Evolutionary conservation across 176 grass and related monocot species (phyloP).

Genomic region (Aegilops tauschii): DNA sequence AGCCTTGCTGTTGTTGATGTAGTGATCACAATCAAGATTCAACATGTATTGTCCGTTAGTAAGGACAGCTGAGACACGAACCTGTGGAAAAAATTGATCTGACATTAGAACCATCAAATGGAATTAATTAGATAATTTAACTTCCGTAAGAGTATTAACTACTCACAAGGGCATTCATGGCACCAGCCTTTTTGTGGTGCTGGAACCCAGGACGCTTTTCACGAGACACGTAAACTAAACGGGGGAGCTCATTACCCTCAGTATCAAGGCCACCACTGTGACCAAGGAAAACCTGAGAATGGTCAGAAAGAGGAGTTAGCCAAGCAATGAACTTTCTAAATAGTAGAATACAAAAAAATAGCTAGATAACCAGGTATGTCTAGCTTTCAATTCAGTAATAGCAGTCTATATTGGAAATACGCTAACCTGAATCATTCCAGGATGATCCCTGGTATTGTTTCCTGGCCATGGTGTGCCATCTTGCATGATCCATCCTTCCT

Average conservation of each 20-base stretch:
- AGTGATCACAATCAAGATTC: conserved; percentile 99
- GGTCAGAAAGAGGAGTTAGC: conserved; percentile 31
- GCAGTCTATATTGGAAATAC: conserved; percentile 11
- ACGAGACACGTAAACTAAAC: conserved; percentile 99
- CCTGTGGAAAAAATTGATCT: conserved; percentile 45
- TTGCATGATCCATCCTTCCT: conserved; percentile 99
- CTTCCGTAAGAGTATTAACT: conserved; percentile 9
- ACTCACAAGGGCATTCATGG: conserved; percentile 99
- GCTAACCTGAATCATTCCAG: conserved; percentile 99
- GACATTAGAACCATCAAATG: conserved; percentile 37
- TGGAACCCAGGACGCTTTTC: conserved; percentile 99
- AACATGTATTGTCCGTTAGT: conserved; percentile 98
- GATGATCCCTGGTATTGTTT: conserved; percentile 99
- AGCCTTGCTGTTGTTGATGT: conserved; percentile 99
- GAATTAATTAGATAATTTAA: conserved; percentile 22
- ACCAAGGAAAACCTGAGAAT: conserved; percentile 96
- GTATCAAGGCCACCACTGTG: conserved; percentile 99
- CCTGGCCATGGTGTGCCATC: conserved; percentile 99
- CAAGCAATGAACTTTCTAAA: conserved; percentile 13
- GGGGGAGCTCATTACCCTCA: conserved; percentile 94
- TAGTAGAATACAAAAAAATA: not conserved
- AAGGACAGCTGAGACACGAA: conserved; percentile 98
- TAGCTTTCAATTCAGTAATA: conserved; percentile 2
- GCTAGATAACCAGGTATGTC: not conserved
- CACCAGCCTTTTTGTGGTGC: conserved; percentile 99